Evolutionary conservation across 2,329 filamentous ascomycete species (phyloP).

Genomic region (Ophiocordyceps robertsii): DNA sequence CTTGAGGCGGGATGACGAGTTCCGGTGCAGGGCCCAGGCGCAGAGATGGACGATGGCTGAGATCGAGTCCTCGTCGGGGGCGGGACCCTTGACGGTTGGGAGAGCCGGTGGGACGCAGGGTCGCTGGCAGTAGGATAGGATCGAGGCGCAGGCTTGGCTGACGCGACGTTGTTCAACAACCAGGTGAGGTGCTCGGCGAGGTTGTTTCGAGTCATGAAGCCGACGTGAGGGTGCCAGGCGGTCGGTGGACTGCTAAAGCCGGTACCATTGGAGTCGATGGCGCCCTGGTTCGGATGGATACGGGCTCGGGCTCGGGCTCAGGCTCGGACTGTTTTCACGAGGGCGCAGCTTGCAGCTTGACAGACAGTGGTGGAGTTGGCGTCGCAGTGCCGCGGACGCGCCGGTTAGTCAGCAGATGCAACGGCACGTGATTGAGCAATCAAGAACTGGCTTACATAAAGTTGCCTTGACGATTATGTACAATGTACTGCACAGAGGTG

Average conservation of each 20-base stretch:
- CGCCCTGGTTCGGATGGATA: background rate
- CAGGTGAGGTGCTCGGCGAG: constrained; percentile 42
- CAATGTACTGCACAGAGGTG: no score
- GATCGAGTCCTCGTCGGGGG: background rate
- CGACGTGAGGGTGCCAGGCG: constrained; percentile 14
- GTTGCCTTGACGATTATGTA: no score
- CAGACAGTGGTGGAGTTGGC: background rate
- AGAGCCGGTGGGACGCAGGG: constrained; percentile 9
- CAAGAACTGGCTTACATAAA: no score
- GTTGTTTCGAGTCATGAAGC: constrained; percentile 51
- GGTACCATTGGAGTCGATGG: constrained; percentile 1
- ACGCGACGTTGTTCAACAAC: constrained; percentile 35
- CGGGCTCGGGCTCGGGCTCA: background rate
- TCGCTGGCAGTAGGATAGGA: constrained; percentile 20
- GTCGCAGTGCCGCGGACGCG: constrained; percentile 13
- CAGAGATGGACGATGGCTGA: background rate
- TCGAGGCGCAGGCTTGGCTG: constrained; percentile 25
- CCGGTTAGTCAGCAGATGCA: constrained; percentile 18
- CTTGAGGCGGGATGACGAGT: constrained; percentile 1
- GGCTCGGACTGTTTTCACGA: background rate
- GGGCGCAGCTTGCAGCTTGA: background rate
- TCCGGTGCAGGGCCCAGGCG: background rate
- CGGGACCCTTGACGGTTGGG: constrained; percentile 12
- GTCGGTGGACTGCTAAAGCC: constrained; percentile 7
- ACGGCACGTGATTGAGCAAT: constrained; percentile 6